A percentile compares a stretch with the other conserved stretches of the same genome.
These are phyloP conservation scores for Fraxinus greggii DNA, from an alignment of 305 asterid genomes.

Conservation along the genomic window DNA sequence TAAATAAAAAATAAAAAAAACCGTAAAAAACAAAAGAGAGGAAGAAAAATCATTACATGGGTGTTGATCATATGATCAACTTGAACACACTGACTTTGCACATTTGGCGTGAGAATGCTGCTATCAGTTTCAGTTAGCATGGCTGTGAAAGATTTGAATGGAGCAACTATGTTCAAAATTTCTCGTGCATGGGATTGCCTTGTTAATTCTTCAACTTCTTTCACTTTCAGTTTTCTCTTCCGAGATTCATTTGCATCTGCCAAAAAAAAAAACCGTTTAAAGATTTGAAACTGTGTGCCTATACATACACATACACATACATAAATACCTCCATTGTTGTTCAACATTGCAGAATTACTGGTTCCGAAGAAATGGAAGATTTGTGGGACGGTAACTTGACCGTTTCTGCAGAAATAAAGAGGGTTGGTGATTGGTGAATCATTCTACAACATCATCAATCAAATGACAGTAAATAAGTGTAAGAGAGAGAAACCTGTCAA, in stretches of 20 bases:
- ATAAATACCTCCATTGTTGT: constrained; percentile 21
- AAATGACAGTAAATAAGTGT: background rate
- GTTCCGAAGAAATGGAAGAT: background rate
- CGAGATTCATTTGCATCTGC: constrained; percentile 18
- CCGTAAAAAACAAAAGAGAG: background rate
- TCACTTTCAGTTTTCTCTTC: constrained; percentile 43
- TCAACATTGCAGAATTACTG: constrained; percentile 16
- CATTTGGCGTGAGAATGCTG: background rate
- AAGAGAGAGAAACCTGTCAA: constrained; percentile 4
- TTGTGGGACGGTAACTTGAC: background rate
- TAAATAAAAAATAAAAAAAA: too few species aligned
- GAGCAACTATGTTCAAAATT: constrained; percentile 13
- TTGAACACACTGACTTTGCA: background rate
- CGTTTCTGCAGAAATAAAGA: background rate
- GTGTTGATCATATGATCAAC: constrained; percentile 27
- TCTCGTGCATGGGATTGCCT: constrained; percentile 12
- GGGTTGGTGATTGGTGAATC: background rate
- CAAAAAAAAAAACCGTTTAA: background rate
- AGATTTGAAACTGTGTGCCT: background rate
- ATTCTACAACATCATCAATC: background rate
- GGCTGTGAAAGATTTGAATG: constrained; percentile 31
- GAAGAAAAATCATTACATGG: constrained; percentile 25
- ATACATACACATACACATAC: background rate
- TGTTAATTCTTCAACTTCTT: constrained; percentile 24
- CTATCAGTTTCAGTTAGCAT: constrained; percentile 26